Percentiles rank a stretch among this genome's conserved stretches.
Evolutionary conservation across 371 early-diverging fungal genomes (phyloP).

Genomic region (Umbelopsis sp.): DNA sequence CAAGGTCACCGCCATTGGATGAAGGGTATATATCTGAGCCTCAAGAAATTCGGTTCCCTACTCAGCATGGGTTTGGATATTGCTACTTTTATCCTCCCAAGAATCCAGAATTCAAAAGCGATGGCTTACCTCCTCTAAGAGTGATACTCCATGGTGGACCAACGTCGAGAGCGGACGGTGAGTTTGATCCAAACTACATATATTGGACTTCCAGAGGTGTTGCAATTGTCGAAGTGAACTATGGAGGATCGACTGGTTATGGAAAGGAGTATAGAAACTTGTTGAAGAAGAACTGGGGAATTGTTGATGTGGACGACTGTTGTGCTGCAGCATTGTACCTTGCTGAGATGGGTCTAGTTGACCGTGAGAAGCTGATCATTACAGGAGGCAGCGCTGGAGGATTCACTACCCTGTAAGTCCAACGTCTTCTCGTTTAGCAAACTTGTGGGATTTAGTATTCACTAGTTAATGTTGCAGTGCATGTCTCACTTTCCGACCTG

Average conservation of each 20-base stretch:
- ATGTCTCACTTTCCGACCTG: slow-evolving; percentile 62
- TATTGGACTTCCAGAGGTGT: slow-evolving; percentile 82
- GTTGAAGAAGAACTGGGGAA: slow-evolving; percentile 68
- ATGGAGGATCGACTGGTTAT: slow-evolving; percentile 78
- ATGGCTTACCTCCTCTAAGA: slow-evolving; percentile 70
- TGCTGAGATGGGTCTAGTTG: slow-evolving; percentile 61
- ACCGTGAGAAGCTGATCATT: slow-evolving; percentile 63
- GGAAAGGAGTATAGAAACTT: slow-evolving; percentile 76
- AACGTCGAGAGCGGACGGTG: slow-evolving; percentile 41
- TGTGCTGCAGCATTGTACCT: slow-evolving; percentile 70
- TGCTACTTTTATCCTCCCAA: slow-evolving; percentile 71
- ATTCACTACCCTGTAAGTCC: slow-evolving; percentile 54
- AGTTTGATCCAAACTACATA: slow-evolving; percentile 55
- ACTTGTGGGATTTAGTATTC: background rate
- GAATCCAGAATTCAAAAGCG: slow-evolving; percentile 58
- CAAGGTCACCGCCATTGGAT: slow-evolving; percentile 32
- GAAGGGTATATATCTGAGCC: slow-evolving; percentile 63
- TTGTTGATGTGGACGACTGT: slow-evolving; percentile 80
- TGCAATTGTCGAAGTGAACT: slow-evolving; percentile 75
- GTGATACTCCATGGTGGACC: slow-evolving; percentile 80
- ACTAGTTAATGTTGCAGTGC: slow-evolving; percentile 27
- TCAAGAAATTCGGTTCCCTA: slow-evolving; percentile 66
- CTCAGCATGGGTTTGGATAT: slow-evolving; percentile 54
- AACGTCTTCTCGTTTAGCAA: background rate
- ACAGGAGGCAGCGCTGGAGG: slow-evolving; percentile 78